Evolutionary conservation across 2,329 filamentous ascomycete species (phyloP), one percentile per base, ranked within the genome.

Genomic region (Ophiostoma himal-ulmi): DNA sequence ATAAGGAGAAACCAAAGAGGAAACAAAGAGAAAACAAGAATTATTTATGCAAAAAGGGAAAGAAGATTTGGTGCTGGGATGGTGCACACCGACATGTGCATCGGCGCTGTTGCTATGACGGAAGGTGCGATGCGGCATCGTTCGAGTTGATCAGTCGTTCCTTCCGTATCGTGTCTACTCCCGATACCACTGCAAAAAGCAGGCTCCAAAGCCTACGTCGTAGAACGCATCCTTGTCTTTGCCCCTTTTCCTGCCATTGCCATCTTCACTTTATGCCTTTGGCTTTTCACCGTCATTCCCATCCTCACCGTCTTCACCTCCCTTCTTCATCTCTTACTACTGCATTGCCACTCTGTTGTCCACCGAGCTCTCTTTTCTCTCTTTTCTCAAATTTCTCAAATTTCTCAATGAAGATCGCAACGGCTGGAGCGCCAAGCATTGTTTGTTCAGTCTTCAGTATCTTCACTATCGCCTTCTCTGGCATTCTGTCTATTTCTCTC

Each of bases 31-130:
- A 30, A 30, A 30, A 30, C 30, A 30, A 30, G 30, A 30, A 30
- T 3, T 30, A 30, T 30, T 34, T n/a, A 6, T 48, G 14, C 20
- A 8, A 13, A 26, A 26, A 22, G n/a, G 52, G 52, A 57, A 57
- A 14, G 52, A 26, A 30, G 30, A 3, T 30, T 30, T 30, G 30
- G 30, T 30, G 30, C 30, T 30, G 30, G 30, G 30, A 30, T 30
- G 3, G 30, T 30, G n/a, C 52, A 13, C 52, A 57, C 52, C 26
- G 69, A 44, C 65, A 66, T 52, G 60, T 68, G 69, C 36, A 36
- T 44, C 52, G 52, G 22, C 52, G 17, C 8, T 26, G 52, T 57
- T 26, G 52, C 22, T 57, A 8, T 57, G 52, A 26, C 52, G 52
- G 52, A 57, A 57, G 52, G 52, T 13, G 52, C 52, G 26, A 22